Percentiles rank a stretch among this genome's conserved stretches.
Evolutionary conservation across 352 stramenopile species (phyloP).

Genomic region (Pythium apleroticum): DNA sequence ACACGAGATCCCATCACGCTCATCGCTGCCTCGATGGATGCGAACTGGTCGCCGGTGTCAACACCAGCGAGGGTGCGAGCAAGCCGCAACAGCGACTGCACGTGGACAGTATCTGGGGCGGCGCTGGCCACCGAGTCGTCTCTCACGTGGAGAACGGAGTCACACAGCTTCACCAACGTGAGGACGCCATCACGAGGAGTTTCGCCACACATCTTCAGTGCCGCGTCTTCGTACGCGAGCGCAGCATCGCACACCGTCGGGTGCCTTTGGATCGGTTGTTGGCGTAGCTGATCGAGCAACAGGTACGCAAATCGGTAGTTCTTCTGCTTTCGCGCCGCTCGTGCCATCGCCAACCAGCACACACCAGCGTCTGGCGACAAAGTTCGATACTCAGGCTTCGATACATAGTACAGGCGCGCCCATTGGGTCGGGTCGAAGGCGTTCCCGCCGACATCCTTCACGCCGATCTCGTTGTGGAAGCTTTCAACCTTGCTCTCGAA

Average conservation of each 20-base stretch:
- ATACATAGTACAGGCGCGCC: conserved; percentile 3
- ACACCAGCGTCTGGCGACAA: background rate
- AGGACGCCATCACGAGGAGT: conserved; percentile 71
- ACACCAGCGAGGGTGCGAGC: conserved; percentile 22
- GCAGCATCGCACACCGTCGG: conserved; percentile 29
- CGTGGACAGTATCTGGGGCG: conserved; percentile 8
- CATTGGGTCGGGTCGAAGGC: conserved; percentile 11
- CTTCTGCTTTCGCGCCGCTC: conserved; percentile 19
- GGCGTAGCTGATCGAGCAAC: conserved; percentile 13
- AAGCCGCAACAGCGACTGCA: conserved; percentile 16
- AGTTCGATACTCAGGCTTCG: background rate
- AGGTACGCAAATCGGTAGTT: conserved; percentile 16
- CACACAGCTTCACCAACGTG: conserved; percentile 19
- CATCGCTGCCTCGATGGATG: conserved; percentile 21
- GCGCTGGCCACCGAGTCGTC: background rate
- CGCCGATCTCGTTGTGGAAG: background rate
- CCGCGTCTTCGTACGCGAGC: conserved; percentile 29
- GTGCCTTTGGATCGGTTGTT: background rate
- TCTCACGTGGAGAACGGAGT: conserved; percentile 15
- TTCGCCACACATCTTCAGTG: conserved; percentile 38
- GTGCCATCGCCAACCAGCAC: conserved; percentile 15
- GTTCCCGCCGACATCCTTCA: background rate
- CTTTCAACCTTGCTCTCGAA: background rate
- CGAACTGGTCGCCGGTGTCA: conserved; percentile 25
- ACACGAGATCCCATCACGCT: conserved; percentile 19